These are phyloP conservation scores for Didymella pomorum DNA, from an alignment of 2,329 filamentous ascomycete species.

Conservation along the genomic window DNA sequence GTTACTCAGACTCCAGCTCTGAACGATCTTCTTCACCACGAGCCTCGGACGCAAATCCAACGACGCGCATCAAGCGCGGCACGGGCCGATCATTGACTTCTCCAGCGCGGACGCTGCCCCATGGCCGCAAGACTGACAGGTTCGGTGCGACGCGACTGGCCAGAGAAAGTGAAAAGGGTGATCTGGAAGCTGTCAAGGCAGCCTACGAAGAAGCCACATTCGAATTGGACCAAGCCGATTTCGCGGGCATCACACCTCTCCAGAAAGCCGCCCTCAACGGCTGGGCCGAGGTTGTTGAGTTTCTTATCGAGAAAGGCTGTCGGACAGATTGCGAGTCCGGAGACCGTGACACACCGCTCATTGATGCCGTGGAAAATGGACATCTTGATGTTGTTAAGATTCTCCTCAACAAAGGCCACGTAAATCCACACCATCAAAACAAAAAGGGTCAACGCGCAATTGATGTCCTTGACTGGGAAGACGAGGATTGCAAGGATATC, in stretches of 20 bases:
- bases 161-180: conserved; percentile 86
- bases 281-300: conserved; percentile 83
- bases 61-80: conserved; percentile 65
- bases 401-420: conserved; percentile 77
- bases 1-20: conserved; percentile 49
- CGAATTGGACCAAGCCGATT: conserved; percentile 88
- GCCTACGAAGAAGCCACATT: conserved; percentile 81
- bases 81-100: conserved; percentile 66
- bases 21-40: conserved; percentile 49
- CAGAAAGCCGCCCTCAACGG: conserved; percentile 93
- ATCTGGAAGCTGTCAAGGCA: conserved; percentile 78
- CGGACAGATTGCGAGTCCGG: conserved; percentile 80
- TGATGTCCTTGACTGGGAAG: conserved; percentile 78
- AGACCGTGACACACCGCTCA: conserved; percentile 85
- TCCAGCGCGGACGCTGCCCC: conserved; percentile 66
- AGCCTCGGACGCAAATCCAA: conserved; percentile 47
- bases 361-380: conserved; percentile 96
- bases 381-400: conserved; percentile 88
- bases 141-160: conserved; percentile 91
- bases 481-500: conserved; percentile 82
- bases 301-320: conserved; percentile 84
- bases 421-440: conserved; percentile 90
- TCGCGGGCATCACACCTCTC: conserved; percentile 94
- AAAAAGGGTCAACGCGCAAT: conserved; percentile 92
- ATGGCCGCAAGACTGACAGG: conserved; percentile 89